Evolutionary conservation across 2,329 filamentous ascomycete genomes (phyloP), one percentile per base, ranked within the genome.

Genomic region (Pyrenochaeta sp.): DNA sequence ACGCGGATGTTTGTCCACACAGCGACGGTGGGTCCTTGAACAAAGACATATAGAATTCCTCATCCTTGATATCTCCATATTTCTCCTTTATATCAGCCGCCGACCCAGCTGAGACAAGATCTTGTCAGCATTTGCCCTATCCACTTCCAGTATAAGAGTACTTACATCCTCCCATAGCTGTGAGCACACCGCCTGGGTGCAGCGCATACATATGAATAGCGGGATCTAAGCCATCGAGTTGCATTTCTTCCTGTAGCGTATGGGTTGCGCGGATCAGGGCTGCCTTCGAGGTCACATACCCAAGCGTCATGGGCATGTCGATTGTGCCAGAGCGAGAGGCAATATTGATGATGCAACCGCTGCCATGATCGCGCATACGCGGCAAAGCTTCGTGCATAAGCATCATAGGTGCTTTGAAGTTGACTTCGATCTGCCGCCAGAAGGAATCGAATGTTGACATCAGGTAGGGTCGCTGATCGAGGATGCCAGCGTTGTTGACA

Each of bases 291-390:
- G 63, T 61, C 4, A 67, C 67, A 30, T 71, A 72, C 14, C 67
- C 69, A 3, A 71, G 43, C 1, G 68, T 71, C 68, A 72, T 70
- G 3, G 68, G 67, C 3, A 72, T 68, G 40, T 72, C 67, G 2
- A 72, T 67, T 0, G 68, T 72, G 1, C 67, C 69, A 23, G 66
- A 65, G 3, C 68, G 55, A 6, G 61, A 68, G 1, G 68, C 65
- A 18, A 72, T 71, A 40, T 71, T 71, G 49, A 71, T 71, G 20
- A 72, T 71, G 27, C 68, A 72, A 11, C 69, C 69, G 14, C 54
- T 44, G n/a, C 67, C 64, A 11, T 58, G 59, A 17, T 62, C 54
- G 17, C 59, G 56, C 56, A 72, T 65, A 7, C 51, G 56, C 1
- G 69, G 67, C 0, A 72, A 54, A 7, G 69, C 20, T 1, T 56